Evolutionary conservation across 2,329 filamentous ascomycete genomes (phyloP), one percentile per base, ranked within the genome.

Genomic region (Venturia effusa): DNA sequence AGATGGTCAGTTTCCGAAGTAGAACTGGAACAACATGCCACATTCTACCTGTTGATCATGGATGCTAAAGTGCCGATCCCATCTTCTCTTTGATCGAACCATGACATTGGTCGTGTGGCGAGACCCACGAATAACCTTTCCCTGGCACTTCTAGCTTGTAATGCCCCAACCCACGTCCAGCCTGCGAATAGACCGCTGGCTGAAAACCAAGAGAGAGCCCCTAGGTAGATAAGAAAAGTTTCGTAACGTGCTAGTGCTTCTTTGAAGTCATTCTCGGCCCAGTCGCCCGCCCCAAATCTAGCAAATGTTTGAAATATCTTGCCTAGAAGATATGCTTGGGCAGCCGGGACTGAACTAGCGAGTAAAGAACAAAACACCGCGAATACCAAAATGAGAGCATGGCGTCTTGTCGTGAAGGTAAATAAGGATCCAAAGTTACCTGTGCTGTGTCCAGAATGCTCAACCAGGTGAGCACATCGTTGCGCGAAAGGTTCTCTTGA

Each of bases 111-210:
- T 70, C 87, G 90, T 6, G 78, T 75, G n/a, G 96, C 72, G 41
- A 97, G 76, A 1, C 82, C 82, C 1, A 77, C 69, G 70, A 96
- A 96, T 2, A 94, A 75, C 5, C 76, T 77, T 19, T 81, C 77
- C 5, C 91, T 83, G 7, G 85, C 86, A 59, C 76, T 83, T 39
- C 82, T 83, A 0, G 88, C 90, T 68, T 96, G 90, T 1, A 90
- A 70, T 73, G 97, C 92, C 17, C 92, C 90, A 72, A 94, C 94
- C 0, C 83, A 72, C 37, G 93, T 78, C 86, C 92, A 97, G 0
- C 84, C 73, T 1, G 81, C 80, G 69, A 91, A 87, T 68, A 90
- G 88, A 1, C 81, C 71, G 3, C 83, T 82, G 68, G 89, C 87
- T 19, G 87, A 74, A 0, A 91, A 57, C 84, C 89, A 93, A 59